Evolutionary conservation across 306 rosid genomes (phyloP), one percentile per base, ranked within the genome.

Genomic region (Medicago lupulina): DNA sequence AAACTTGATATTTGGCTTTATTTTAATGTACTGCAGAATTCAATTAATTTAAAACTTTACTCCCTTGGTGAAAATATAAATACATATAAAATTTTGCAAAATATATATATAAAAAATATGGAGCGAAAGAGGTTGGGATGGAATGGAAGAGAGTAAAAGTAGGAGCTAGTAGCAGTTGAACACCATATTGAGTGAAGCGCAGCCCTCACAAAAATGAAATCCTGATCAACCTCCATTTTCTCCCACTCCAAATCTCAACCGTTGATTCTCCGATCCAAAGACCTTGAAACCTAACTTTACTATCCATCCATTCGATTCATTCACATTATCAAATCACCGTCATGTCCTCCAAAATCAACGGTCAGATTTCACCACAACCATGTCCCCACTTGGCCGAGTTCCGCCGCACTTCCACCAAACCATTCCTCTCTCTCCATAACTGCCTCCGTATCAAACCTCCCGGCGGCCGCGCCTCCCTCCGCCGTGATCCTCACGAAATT

Each of bases 381-480:
- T 93, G 98, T 57, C 83, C 97, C 39, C 98, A 93, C 79, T 82
- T 93, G 21, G 85, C 89, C 54, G 93, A 87, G 53, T 89, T 93
- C 87, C 92, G 88, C 49, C 84, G 80, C 31, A 79, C 84, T 76
- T 89, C 96, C 63, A 62, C 96, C 80, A 91, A 88, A 65, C 90
- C 98, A 49, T 91, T 93, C 76, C 92, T 87, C 14, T 82, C 87
- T 1, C 78, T 93, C 18, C 98, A 93, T 72, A 84, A 81, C 79
- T 93, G 98, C 75, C 98, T 93, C 67, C 90, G 96, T 16, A 82
- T 90, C 83, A 90, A 86, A 75, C 92, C 95, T 5, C 91, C 90
- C 43, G 88, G 89, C 9, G 96, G 93, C 53, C 92, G 91, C 9
- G 96, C 98, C 49, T 77, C 96, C 71, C 84, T 93, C 82, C 85